These are phyloP conservation scores for Rubia peregrina DNA, from an alignment of 305 asterid genomes.

Conservation along the genomic window DNA sequence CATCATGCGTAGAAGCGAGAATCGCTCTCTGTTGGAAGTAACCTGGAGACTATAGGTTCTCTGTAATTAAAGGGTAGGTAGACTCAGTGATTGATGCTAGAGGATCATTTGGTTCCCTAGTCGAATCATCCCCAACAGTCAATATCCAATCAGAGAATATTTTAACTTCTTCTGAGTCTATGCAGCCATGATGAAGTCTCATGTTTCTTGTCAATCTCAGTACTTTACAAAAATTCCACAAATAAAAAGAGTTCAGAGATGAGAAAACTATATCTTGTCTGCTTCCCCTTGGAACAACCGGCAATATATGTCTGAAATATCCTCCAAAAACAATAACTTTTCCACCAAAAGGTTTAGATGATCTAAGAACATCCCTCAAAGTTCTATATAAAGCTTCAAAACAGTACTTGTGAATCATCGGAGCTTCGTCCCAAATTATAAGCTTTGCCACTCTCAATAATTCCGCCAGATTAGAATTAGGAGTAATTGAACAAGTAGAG, in stretches of 20 bases:
- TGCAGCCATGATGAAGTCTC: neutral
- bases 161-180: neutral
- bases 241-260: neutral
- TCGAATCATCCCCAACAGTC: neutral
- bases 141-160: neutral
- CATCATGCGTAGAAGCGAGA: neutral
- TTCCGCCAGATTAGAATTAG: neutral
- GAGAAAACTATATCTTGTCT: neutral
- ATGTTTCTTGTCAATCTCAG: neutral
- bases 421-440: constrained; percentile 2
- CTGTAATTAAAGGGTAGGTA: neutral
- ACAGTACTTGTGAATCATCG: neutral
- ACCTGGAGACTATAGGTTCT: neutral
- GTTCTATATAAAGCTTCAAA: neutral
- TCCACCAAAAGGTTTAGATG: neutral
- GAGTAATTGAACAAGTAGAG: neutral
- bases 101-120: neutral
- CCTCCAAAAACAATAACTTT: neutral
- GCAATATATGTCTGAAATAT: neutral
- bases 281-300: neutral
- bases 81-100: neutral
- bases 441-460: neutral
- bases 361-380: neutral
- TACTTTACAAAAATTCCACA: neutral
- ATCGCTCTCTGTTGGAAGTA: neutral